These are phyloP conservation scores for Zea mays DNA, from an alignment of 176 grass and related monocot genomes.

Conservation along the genomic window DNA sequence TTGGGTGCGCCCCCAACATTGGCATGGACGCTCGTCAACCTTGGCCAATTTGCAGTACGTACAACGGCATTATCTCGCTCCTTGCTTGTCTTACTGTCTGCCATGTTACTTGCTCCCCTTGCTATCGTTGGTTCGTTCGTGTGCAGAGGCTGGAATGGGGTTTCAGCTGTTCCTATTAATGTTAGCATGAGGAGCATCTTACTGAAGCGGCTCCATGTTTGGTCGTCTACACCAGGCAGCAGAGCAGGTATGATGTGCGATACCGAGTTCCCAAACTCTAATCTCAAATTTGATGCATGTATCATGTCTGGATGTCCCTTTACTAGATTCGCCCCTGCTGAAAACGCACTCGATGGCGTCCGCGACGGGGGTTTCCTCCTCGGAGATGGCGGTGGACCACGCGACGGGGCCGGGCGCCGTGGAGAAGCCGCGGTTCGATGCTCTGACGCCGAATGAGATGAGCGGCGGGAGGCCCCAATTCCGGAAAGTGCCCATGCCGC, in stretches of 20 bases:
- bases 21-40: too few species aligned
- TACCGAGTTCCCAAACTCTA: background rate
- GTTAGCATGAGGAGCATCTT: too few species aligned
- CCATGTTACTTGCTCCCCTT: too few species aligned
- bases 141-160: too few species aligned
- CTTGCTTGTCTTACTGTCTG: too few species aligned
- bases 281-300: background rate
- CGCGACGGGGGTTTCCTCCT: background rate
- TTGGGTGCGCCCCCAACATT: too few species aligned
- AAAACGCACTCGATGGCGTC: background rate
- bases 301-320: background rate
- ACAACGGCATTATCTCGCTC: too few species aligned
- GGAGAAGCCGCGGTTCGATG: constrained; percentile 47
- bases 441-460: constrained; percentile 77
- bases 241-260: background rate
- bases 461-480: constrained; percentile 61
- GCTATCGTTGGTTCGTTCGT: too few species aligned
- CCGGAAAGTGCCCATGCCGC: constrained; percentile 58
- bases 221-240: too few species aligned
- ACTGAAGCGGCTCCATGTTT: too few species aligned
- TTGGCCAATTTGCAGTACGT: too few species aligned
- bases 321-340: background rate
- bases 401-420: background rate
- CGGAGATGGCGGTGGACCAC: constrained; percentile 14
- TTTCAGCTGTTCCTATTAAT: too few species aligned